Percentiles rank a stretch among this genome's conserved stretches.
Conservation (phyloP, 768 basidiomycete genomes). For the Pleurotus citrinopileatus region DNA sequence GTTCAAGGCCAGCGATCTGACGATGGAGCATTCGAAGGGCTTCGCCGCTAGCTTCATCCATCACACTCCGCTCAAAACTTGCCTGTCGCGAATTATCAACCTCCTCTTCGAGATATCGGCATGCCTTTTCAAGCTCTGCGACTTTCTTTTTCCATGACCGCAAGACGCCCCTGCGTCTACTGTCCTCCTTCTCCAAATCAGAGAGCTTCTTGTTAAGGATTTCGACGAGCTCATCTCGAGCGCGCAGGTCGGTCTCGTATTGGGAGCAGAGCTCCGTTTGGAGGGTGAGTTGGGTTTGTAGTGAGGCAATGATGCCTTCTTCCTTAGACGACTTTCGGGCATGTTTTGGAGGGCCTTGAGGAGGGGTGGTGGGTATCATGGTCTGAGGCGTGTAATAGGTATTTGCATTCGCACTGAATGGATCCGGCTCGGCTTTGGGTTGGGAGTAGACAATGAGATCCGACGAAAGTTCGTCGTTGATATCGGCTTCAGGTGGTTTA, state of each 20-base stretch:
- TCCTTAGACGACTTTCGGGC: conserved; percentile 65
- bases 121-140: conserved; percentile 65
- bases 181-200: conserved; percentile 60
- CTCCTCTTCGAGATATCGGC: conserved; percentile 75
- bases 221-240: conserved; percentile 71
- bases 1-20: conserved; percentile 74
- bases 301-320: conserved; percentile 65
- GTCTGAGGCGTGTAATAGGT: conserved; percentile 79
- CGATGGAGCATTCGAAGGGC: conserved; percentile 78
- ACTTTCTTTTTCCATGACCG: conserved; percentile 76
- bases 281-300: conserved; percentile 74
- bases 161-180: conserved; percentile 51
- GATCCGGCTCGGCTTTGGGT: conserved; percentile 53
- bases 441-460: conserved; percentile 44
- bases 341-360: conserved; percentile 40
- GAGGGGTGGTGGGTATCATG: conserved; percentile 67
- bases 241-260: conserved; percentile 71
- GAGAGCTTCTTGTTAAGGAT: conserved; percentile 53
- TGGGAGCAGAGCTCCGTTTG: conserved; percentile 74
- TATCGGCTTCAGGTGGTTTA: conserved; percentile 54
- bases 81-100: conserved; percentile 83
- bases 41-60: conserved; percentile 79
- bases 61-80: conserved; percentile 76
- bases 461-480: conserved; percentile 54
- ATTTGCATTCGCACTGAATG: conserved; percentile 68